Evolutionary conservation across 495 filamentous ascomycete species (phyloP).

Genomic region (Hypoxylon perforatum): DNA sequence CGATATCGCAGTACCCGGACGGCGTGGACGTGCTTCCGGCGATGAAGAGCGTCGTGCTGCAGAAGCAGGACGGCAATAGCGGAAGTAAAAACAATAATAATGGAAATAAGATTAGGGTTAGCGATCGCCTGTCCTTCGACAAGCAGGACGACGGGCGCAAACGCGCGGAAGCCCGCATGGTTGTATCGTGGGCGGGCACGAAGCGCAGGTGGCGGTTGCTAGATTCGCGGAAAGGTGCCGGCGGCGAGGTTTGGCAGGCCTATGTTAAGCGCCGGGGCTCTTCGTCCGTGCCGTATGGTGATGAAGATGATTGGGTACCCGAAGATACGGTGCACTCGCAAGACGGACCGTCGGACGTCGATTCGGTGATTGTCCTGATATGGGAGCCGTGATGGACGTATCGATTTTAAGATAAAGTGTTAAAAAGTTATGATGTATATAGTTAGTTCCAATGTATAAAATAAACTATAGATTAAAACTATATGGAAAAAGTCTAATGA

Average conservation of each 20-base stretch:
- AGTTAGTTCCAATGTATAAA: background rate
- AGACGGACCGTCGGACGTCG: constrained; percentile 42
- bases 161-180: constrained; percentile 16
- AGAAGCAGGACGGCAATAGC: background rate
- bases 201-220: constrained; percentile 52
- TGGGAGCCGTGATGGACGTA: constrained; percentile 34
- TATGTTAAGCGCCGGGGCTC: constrained; percentile 49
- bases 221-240: constrained; percentile 39
- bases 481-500: background rate
- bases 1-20: constrained; percentile 62
- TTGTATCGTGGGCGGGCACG: constrained; percentile 43
- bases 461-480: background rate
- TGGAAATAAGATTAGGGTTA: background rate
- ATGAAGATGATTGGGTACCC: constrained; percentile 42
- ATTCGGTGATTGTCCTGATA: constrained; percentile 47
- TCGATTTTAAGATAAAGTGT: background rate
- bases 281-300: constrained; percentile 10
- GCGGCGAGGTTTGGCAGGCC: constrained; percentile 53
- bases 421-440: background rate
- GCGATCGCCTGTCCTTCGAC: constrained; percentile 42
- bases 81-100: too few relatives aligned
- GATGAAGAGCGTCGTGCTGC: constrained; percentile 37
- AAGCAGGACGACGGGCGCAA: constrained; percentile 25
- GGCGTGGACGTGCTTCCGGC: constrained; percentile 40
- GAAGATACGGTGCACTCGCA: constrained; percentile 42